Conservation (phyloP, 1,139 yeast species). For the Lodderomyces metapsilosis region DNA sequence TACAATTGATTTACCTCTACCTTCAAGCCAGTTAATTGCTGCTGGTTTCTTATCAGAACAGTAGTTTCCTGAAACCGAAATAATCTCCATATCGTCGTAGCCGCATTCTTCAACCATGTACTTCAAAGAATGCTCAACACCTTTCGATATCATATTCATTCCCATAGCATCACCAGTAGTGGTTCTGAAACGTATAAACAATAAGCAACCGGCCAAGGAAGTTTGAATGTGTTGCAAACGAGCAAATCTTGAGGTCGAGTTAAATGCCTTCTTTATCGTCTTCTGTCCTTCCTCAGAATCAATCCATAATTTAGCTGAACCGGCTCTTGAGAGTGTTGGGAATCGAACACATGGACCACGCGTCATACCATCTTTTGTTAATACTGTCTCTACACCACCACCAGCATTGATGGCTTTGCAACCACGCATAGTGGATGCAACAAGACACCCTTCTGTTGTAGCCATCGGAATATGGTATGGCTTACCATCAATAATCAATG, state of each 20-base stretch:
- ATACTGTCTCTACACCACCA: slow-evolving; percentile 90
- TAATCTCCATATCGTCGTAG: slow-evolving; percentile 88
- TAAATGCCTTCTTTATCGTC: slow-evolving; percentile 81
- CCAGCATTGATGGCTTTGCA: slow-evolving; percentile 98
- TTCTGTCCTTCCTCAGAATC: slow-evolving; percentile 93
- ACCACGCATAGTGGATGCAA: slow-evolving; percentile 98
- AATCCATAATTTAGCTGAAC: slow-evolving; percentile 92
- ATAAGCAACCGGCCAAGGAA: slow-evolving; percentile 90
- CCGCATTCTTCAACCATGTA: slow-evolving; percentile 88
- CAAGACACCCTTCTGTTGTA: slow-evolving; percentile 97
- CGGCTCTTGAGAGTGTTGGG: slow-evolving; percentile 80
- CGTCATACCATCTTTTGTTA: slow-evolving; percentile 97
- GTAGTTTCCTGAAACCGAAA: slow-evolving; percentile 94
- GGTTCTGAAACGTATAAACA: slow-evolving; percentile 89
- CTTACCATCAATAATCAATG: slow-evolving; percentile 82
- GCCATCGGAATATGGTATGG: slow-evolving; percentile 97
- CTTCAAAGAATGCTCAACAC: slow-evolving; percentile 84
- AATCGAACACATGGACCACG: slow-evolving; percentile 97
- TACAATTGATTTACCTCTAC: slow-evolving; percentile 96
- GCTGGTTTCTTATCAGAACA: slow-evolving; percentile 98
- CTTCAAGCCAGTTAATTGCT: slow-evolving; percentile 98
- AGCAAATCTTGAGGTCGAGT: slow-evolving; percentile 96
- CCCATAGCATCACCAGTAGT: slow-evolving; percentile 99
- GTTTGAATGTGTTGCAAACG: slow-evolving; percentile 88
- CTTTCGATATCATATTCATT: slow-evolving; percentile 99